phyloP scores from a whole-genome alignment of 441 rosid species.

The Adansonia rubrostipa region DNA sequence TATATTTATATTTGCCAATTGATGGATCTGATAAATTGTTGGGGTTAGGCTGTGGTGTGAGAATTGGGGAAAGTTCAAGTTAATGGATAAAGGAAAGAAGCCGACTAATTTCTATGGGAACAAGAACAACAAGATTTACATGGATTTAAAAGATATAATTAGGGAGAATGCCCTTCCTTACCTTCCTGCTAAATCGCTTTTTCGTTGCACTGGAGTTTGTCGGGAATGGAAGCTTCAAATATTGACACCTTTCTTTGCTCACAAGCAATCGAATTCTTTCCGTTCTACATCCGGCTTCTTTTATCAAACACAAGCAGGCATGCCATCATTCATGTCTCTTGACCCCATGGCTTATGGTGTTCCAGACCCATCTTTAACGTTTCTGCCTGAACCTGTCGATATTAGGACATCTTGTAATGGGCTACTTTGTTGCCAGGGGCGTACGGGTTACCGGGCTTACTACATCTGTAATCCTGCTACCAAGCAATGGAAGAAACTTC shows the following conservation, averaged over 20 bases:
- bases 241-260: slow-evolving; percentile 52
- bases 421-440: slow-evolving; percentile 60
- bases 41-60: slow-evolving; percentile 26
- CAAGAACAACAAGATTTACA: slow-evolving; percentile 37
- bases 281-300: slow-evolving; percentile 47
- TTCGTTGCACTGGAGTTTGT: slow-evolving; percentile 45
- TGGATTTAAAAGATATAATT: slow-evolving; percentile 51
- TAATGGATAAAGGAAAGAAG: slow-evolving; percentile 50
- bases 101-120: slow-evolving; percentile 24
- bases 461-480: slow-evolving; percentile 65
- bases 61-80: too few relatives aligned
- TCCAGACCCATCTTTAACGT: slow-evolving; percentile 52
- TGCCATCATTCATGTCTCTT: slow-evolving; percentile 42
- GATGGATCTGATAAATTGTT: slow-evolving; percentile 9
- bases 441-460: slow-evolving; percentile 41
- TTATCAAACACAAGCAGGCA: slow-evolving; percentile 28
- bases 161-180: slow-evolving; percentile 53
- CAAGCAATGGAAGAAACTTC: slow-evolving; percentile 52
- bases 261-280: slow-evolving; percentile 51
- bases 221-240: slow-evolving; percentile 53
- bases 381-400: slow-evolving; percentile 57
- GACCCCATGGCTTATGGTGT: slow-evolving; percentile 50
- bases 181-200: slow-evolving; percentile 65
- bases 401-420: slow-evolving; percentile 54
- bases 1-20: background rate